Base-by-base conservation (phyloP, 1,139 yeast species). In the Yamadazyma triangularis region DNA sequence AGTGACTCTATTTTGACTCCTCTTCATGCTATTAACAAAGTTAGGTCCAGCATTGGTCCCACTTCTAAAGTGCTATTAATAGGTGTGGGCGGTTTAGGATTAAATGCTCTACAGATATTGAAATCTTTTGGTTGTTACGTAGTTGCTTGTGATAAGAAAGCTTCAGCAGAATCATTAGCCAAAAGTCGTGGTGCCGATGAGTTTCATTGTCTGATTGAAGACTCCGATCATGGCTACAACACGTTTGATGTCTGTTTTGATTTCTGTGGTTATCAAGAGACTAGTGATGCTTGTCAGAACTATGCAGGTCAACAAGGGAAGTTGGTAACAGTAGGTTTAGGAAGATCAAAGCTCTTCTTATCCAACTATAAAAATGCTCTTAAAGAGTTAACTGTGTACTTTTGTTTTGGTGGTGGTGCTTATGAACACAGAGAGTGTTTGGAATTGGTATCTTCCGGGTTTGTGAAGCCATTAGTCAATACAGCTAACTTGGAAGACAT, bases 21-120 rank as follows among this genome's bases (percentile, higher is more conserved):
- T 5, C 70, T 56, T 48, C 77, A 70, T 42, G 74, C 77, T 4
- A 56, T 71, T 28, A 60, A 56, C 32, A 66, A 64, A 40, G 70
- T 66, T 4, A 56, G 48, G 28, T 45, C 48, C 14, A 33, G 41
- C 8, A 45, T 68, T 26, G 44, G 49, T 15, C 70, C 74, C 10
- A 51, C 62, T 4, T 38, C 59, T 8, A 67, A 60, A 38, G 69
- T 70, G 3, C 52, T 70, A 31, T 57, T 70, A 4, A 47, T 69
- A 31, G 79, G 78, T 1, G 50, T 68, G 26, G 77, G 78, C 7
- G 78, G 78, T 2, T 54, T 72, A 32, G 77, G 78, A 0, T 51
- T 69, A 38, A 70, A 70, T 45, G 77, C 70, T 2, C 34, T 71
- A 12, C 78, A 72, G 40, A 64, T 72, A 23, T 53, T 69, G 31